These are phyloP conservation scores for Huntiella moniliformis DNA, from an alignment of 2,329 filamentous ascomycete genomes.

Conservation along the genomic window DNA sequence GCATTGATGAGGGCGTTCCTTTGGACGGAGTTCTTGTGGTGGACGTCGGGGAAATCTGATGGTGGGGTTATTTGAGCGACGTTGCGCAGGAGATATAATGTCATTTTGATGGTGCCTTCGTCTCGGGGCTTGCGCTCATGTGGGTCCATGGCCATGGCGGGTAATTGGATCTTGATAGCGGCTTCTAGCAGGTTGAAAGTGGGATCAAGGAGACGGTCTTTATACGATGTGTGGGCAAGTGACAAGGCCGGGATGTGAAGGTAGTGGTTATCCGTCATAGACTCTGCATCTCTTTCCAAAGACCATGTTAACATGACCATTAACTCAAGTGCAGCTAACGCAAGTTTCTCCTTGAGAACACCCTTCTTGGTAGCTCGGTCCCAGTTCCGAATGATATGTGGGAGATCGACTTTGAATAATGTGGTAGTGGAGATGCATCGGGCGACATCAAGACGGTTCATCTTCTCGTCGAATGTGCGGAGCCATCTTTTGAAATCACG, in stretches of 20 bases:
- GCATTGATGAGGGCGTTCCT: conserved; percentile 74
- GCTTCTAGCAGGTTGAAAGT: conserved; percentile 60
- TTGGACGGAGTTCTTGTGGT: conserved; percentile 46
- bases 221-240: conserved; percentile 75
- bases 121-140: conserved; percentile 62
- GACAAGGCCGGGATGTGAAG: conserved; percentile 79
- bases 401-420: conserved; percentile 70
- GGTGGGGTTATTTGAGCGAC: conserved; percentile 67
- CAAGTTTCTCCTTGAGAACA: conserved; percentile 58
- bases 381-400: conserved; percentile 77
- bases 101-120: conserved; percentile 78
- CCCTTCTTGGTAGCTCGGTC: conserved; percentile 52
- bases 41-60: conserved; percentile 62
- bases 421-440: conserved; percentile 84
- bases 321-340: conserved; percentile 73
- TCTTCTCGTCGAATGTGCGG: conserved; percentile 81
- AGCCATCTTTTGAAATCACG: conserved; percentile 93
- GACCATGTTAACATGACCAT: conserved; percentile 91
- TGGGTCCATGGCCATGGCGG: conserved; percentile 63
- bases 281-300: conserved; percentile 55
- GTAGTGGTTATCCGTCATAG: conserved; percentile 85
- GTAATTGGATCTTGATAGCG: conserved; percentile 61
- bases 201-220: conserved; percentile 73
- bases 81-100: conserved; percentile 79
- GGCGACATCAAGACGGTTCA: conserved; percentile 85